A percentile compares a stretch with the other conserved stretches of the same genome.
phyloP scores from a whole-genome alignment of 495 filamentous ascomycete genomes.

The Xylaria telfairii region DNA sequence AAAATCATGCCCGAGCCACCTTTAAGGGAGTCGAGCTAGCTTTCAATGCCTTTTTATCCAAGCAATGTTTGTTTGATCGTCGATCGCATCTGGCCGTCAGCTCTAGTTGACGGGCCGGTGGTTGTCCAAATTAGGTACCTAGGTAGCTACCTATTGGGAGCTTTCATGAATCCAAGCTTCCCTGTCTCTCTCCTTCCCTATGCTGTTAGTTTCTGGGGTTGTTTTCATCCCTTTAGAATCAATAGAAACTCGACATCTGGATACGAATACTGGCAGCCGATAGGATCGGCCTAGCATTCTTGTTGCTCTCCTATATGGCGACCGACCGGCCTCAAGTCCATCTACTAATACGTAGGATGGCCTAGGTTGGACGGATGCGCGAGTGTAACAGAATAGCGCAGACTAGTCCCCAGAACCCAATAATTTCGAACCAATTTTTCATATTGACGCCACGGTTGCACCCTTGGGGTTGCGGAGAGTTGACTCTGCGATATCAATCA shows the following conservation, averaged over 20 bases:
- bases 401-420: not conserved
- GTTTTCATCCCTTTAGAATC: not conserved
- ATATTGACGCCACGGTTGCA: constrained; percentile 6
- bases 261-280: not conserved
- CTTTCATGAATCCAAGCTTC: not conserved
- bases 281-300: not conserved
- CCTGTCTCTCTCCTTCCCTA: not conserved
- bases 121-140: constrained; percentile 3
- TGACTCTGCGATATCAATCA: not conserved
- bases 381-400: not conserved
- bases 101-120: constrained; percentile 11
- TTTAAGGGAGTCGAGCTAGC: not conserved
- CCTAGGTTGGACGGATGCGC: not conserved
- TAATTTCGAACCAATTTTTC: not conserved
- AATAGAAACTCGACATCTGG: not conserved
- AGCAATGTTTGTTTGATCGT: not conserved
- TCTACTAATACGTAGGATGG: not conserved
- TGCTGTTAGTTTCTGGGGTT: not conserved
- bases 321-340: not conserved
- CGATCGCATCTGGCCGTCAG: constrained; percentile 10
- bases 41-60: not conserved
- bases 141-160: not conserved
- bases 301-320: not conserved
- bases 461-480: not conserved
- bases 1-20: not conserved